Base-by-base conservation (phyloP, 148 eudicot genomes). In the Spergularia bocconei region DNA sequence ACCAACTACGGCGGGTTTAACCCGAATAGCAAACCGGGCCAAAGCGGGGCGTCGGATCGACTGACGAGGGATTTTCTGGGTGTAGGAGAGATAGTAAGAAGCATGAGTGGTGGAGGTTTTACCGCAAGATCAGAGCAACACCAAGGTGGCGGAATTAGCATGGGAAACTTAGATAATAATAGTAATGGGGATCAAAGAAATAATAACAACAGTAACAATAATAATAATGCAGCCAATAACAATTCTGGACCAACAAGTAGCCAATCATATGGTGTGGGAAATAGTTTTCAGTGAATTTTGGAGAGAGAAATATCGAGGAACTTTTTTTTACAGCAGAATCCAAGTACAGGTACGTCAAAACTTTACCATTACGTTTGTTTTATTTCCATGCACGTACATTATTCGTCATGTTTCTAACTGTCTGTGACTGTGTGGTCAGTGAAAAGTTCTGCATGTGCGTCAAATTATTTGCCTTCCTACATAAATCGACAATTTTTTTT, bases 41-140 rank as follows among this genome's bases (percentile, higher is more conserved):
- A 75, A 33, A 47, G 48, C 60, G 79, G 75, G 82, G 16, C 83
- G 23, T 80, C 86, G 12, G 88, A 86, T 39, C 76, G 88, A 21
- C 54, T 84, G 71, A 88, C 91, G 2, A 79, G 88, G 52, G 92
- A 88, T 63, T 88, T 88, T 69, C 85, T 88, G 13, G 92, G 92
- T 15, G 92, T 86, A 7, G 92, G 91, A 16, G 88, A 82, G 67
- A 82, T 86, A 2, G 87, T 88, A 20, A 85, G 92, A 71, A 85
- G 84, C 80, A 82, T 88, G 87, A 82, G 89, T 23, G 89, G 87
- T 12, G 79, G 73, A 23, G 68, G 76, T 5, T 71, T 72, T 48
- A n/a, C 77, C 51, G 13, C 83, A 55, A 77, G 72, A 8, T 48
- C 79, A 25, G 79, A 80, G 56, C 52, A 48, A 50, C 39, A 70